These are phyloP conservation scores for Nitzschia putrida DNA, from an alignment of 108 stramenopile genomes.

Conservation along the genomic window DNA sequence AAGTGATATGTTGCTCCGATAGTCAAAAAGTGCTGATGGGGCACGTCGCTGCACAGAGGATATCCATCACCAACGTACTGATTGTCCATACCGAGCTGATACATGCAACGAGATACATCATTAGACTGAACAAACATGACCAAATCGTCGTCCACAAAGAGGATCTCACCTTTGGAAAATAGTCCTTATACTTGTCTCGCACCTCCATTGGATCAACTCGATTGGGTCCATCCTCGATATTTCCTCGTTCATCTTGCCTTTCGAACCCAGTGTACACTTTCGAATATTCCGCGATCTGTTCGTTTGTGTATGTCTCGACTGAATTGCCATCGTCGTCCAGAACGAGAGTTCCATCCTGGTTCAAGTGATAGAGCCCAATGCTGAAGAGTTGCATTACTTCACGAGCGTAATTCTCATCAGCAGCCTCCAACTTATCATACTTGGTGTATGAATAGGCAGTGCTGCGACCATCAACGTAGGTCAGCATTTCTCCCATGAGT, in stretches of 20 bases:
- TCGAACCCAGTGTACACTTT: constrained; percentile 57
- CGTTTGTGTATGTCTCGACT: constrained; percentile 62
- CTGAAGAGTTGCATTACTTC: constrained; percentile 79
- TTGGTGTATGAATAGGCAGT: constrained; percentile 43
- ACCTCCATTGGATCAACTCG: constrained; percentile 29
- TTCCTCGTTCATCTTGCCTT: constrained; percentile 42
- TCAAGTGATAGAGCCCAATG: constrained; percentile 59
- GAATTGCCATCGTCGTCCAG: constrained; percentile 41
- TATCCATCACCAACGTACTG: constrained; percentile 70
- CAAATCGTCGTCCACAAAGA: background rate
- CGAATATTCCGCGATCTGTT: constrained; percentile 57
- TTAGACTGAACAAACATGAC: background rate
- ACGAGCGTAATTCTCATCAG: constrained; percentile 58
- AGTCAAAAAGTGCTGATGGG: constrained; percentile 51
- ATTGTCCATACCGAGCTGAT: constrained; percentile 36
- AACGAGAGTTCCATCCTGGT: constrained; percentile 61
- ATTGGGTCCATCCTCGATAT: constrained; percentile 41
- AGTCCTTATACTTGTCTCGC: constrained; percentile 47
- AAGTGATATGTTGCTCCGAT: constrained; percentile 57
- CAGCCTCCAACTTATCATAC: background rate
- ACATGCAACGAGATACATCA: background rate
- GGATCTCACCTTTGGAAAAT: constrained; percentile 59
- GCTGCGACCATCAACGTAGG: constrained; percentile 46
- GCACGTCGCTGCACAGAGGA: constrained; percentile 64
- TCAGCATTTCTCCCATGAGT: constrained; percentile 63